Percentiles rank a stretch among this genome's conserved stretches.
These are phyloP conservation scores for Mortierella alpina DNA, from an alignment of 192 early-diverging fungal species.

Conservation along the genomic window DNA sequence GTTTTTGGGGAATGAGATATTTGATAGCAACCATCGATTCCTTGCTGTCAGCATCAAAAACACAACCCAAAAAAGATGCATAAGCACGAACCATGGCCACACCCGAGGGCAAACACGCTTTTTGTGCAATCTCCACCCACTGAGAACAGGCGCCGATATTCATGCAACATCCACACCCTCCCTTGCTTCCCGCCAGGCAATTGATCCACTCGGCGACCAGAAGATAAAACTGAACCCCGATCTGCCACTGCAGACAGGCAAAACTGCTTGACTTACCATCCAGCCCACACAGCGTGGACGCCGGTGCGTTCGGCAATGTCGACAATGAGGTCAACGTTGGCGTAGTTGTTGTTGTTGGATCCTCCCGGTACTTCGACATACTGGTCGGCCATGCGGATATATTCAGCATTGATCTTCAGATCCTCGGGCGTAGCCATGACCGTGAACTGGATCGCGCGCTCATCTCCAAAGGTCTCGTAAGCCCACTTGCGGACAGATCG, in stretches of 20 bases:
- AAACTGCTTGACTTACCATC: conserved; percentile 72
- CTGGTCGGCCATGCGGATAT: conserved; percentile 99
- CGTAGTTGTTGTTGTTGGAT: conserved; percentile 98
- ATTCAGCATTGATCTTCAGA: conserved; percentile 97
- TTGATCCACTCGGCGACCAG: background rate
- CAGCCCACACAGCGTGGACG: conserved; percentile 97
- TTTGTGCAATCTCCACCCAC: too few relatives aligned
- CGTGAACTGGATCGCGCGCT: conserved; percentile 94
- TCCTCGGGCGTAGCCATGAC: conserved; percentile 99
- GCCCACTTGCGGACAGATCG: conserved; percentile 98
- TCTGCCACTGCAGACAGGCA: background rate
- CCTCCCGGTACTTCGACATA: conserved; percentile 99
- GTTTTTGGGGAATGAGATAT: conserved; percentile 1
- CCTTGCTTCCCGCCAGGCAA: background rate
- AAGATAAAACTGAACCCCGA: background rate
- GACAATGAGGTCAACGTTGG: conserved; percentile 98
- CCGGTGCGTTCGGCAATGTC: conserved; percentile 96
- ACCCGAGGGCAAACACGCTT: too few relatives aligned
- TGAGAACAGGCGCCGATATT: too few relatives aligned
- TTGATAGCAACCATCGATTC: background rate
- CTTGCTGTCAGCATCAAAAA: background rate
- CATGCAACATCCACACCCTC: too few relatives aligned
- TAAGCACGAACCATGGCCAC: too few relatives aligned
- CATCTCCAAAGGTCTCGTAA: conserved; percentile 97
- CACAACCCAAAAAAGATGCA: too few relatives aligned